A percentile compares a stretch with the other conserved stretches of the same genome.
Evolutionary conservation across 2,329 filamentous ascomycete species (phyloP).

Genomic region (Trichoderma pleuroti): DNA sequence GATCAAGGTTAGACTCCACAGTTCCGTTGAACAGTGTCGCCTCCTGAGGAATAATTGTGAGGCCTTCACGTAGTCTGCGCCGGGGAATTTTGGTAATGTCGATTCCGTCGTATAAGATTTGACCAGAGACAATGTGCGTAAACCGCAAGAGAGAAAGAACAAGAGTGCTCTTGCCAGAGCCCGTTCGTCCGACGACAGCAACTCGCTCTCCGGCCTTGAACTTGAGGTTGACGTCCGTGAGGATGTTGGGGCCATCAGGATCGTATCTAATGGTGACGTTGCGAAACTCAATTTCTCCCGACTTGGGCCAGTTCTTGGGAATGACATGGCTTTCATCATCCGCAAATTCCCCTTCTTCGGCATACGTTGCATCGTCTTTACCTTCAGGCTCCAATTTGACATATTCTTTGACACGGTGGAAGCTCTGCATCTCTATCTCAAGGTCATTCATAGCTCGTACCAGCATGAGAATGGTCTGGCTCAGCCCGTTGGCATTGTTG

Average conservation of each 20-base stretch:
- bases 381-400: conserved; percentile 45
- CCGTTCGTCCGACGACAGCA: conserved; percentile 76
- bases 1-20: conserved; percentile 59
- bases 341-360: conserved; percentile 38
- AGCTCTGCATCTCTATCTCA: conserved; percentile 55
- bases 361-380: conserved; percentile 39
- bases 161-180: conserved; percentile 77
- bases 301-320: conserved; percentile 44
- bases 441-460: conserved; percentile 55
- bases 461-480: conserved; percentile 48
- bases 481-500: conserved; percentile 53
- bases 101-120: conserved; percentile 53
- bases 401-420: conserved; percentile 49
- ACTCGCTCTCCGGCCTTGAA: conserved; percentile 68
- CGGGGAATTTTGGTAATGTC: conserved; percentile 53
- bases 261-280: conserved; percentile 49
- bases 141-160: conserved; percentile 54
- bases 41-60: conserved; percentile 59
- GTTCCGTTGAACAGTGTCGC: conserved; percentile 55
- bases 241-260: conserved; percentile 44
- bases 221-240: conserved; percentile 48
- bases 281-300: conserved; percentile 49
- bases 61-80: conserved; percentile 48
- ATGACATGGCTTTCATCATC: conserved; percentile 38
- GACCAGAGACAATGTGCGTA: conserved; percentile 48